Conservation (phyloP, 495 filamentous ascomycete species). For the Penicillium angulare region DNA sequence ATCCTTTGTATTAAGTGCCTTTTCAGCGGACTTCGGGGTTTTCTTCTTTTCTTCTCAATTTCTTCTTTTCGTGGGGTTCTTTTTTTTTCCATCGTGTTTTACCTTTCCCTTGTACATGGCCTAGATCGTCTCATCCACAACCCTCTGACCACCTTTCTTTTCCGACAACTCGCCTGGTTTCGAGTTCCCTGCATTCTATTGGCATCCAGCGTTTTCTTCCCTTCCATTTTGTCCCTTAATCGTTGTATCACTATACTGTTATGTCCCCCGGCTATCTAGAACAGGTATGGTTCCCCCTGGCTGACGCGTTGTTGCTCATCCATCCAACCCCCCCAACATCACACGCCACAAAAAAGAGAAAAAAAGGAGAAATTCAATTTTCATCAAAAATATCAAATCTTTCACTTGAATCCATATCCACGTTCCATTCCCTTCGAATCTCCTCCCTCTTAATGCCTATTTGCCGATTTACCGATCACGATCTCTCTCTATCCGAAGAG, state of each 20-base stretch:
- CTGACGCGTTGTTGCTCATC: conserved; percentile 31
- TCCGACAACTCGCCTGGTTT: conserved; percentile 33
- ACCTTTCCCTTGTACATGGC: conserved; percentile 40
- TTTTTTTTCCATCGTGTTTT: conserved; percentile 22
- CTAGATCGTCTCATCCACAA: conserved; percentile 17
- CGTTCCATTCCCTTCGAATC: not conserved
- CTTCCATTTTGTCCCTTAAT: conserved; percentile 19
- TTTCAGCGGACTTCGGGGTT: conserved; percentile 4
- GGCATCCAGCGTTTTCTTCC: conserved; percentile 29
- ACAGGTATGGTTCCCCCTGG: conserved; percentile 34
- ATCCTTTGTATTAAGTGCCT: conserved; percentile 19
- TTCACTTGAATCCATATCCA: conserved; percentile 14
- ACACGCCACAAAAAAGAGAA: conserved; percentile 12
- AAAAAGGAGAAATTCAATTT: too few relatives aligned
- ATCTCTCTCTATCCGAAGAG: too few relatives aligned
- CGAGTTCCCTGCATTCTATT: conserved; percentile 37
- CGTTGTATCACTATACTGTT: conserved; percentile 40
- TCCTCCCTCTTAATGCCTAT: too few relatives aligned
- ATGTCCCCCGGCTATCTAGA: conserved; percentile 34
- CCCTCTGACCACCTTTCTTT: conserved; percentile 37
- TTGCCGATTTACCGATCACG: too few relatives aligned
- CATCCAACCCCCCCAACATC: conserved; percentile 8
- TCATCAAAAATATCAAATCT: conserved; percentile 4
- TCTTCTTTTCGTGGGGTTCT: conserved; percentile 24
- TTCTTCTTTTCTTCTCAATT: conserved; percentile 20